Conservation (phyloP, 208 protist genomes). For the Trypanosoma brucei region DNA sequence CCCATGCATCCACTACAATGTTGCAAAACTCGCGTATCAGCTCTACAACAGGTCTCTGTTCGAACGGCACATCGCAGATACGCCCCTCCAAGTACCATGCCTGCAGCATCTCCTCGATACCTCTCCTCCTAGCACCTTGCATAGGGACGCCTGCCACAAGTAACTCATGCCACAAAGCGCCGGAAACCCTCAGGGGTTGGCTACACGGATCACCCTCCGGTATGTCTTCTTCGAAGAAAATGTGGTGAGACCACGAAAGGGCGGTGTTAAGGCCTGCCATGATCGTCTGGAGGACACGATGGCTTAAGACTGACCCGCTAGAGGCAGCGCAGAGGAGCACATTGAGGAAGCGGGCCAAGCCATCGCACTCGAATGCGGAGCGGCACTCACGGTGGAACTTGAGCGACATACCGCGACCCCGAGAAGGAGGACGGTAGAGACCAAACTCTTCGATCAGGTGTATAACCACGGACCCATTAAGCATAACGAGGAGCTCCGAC, state of each 20-base stretch:
- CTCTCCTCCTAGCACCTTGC: neutral
- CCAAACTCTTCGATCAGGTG: constrained; percentile 72
- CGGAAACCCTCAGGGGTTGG: constrained; percentile 40
- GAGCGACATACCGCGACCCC: constrained; percentile 53
- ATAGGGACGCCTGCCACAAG: constrained; percentile 26
- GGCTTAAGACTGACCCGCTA: constrained; percentile 19
- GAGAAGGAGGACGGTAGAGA: constrained; percentile 46
- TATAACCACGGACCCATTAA: constrained; percentile 14
- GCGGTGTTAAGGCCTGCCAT: constrained; percentile 33
- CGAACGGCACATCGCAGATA: constrained; percentile 14
- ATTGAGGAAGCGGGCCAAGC: constrained; percentile 31
- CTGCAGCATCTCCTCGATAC: constrained; percentile 10
- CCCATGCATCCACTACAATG: constrained; percentile 16
- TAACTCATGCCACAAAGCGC: constrained; percentile 45
- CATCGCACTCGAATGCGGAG: constrained; percentile 34
- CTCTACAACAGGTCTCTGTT: constrained; percentile 13
- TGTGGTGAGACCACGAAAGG: constrained; percentile 70
- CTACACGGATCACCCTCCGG: constrained; percentile 34
- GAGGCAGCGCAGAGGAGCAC: constrained; percentile 13
- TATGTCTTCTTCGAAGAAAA: constrained; percentile 76
- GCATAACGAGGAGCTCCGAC: constrained; percentile 7
- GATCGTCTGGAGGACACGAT: constrained; percentile 24
- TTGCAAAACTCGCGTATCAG: constrained; percentile 19
- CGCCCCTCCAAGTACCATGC: constrained; percentile 19
- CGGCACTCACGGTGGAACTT: constrained; percentile 49